A percentile compares a stretch with the other conserved stretches of the same genome.
phyloP scores from a whole-genome alignment of 2,329 filamentous ascomycete species.

The Paramyrothecium sp. region DNA sequence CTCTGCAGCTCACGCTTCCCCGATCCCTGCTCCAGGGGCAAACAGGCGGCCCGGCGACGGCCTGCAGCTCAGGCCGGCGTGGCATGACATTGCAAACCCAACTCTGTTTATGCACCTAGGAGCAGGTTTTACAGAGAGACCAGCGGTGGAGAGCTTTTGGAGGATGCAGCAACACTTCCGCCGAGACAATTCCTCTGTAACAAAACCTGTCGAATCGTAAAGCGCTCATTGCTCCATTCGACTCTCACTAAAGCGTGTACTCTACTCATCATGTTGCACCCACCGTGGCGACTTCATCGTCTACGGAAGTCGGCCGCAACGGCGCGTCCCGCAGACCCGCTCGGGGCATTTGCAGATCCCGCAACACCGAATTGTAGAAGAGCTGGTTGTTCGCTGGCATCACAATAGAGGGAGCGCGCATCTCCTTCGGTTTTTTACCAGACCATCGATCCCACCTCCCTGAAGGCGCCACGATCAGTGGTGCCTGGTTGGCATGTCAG shows the following conservation, averaged over 20 bases:
- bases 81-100: neutral
- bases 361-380: neutral
- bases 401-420: too few relatives aligned
- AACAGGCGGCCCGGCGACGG: neutral
- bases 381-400: neutral
- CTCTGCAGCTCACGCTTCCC: neutral
- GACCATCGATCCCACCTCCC: too few relatives aligned
- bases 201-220: neutral
- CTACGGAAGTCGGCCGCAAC: neutral
- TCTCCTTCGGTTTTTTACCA: too few relatives aligned
- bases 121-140: neutral
- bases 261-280: too few relatives aligned
- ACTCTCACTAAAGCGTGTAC: too few relatives aligned
- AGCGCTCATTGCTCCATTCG: neutral
- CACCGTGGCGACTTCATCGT: neutral
- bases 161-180: neutral
- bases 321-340: neutral
- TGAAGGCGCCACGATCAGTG: too few relatives aligned
- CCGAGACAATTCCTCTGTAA: neutral
- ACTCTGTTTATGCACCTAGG: neutral
- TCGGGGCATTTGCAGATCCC: neutral
- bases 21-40: neutral
- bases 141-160: neutral
- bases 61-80: neutral
- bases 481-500: too few relatives aligned